Base-by-base conservation (phyloP, 2,329 filamentous ascomycete genomes). In the Pseudocercospora cruenta region DNA sequence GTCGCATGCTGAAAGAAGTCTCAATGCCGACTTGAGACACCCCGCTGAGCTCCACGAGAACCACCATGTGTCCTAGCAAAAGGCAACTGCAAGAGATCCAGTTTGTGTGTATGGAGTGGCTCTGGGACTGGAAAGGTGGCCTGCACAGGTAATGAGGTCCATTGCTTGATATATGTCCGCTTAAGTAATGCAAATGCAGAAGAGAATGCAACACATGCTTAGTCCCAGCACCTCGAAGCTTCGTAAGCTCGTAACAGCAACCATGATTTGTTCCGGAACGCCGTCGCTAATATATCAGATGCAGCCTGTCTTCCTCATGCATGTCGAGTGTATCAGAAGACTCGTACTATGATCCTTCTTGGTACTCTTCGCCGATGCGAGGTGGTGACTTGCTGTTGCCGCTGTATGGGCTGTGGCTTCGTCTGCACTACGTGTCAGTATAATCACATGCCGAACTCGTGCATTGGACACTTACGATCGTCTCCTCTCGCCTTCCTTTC, bases 401-500 rank as follows among this genome's bases (percentile, higher is more conserved):
- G 43, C 64, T 62, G 31, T 69, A 69, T 39, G 70, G 70, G 43
- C 71, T 71, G 28, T 68, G 64, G 57, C 70, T 72, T 47, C 71
- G 66, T 26, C 71, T 73, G 16, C 49, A 9, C 16, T 59, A 5
- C 19, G 14, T 33, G 62, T 67, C 55, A 65, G 62, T 22, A 36
- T 55, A 4, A 10, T 12, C n/a, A 4, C 21, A 24, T 22, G 24
- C 8, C 3, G 1, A 22, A 1, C 36, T 43, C 21, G n/a, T 36
- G 22, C 9, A 21, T 14, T 24, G 14, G 58, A 36, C 26, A 87
- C 91, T 84, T 82, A 93, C 90, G 91, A 93, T 83, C 90, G 85
- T 77, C 94, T 86, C 71, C 92, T 86, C 79, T 96, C 92, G 22
- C 92, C 94, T 78, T 97, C 94, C 78, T 93, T 93, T 66, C 93